These are phyloP conservation scores for Chaetomium sp. DNA, from an alignment of 2,329 filamentous ascomycete genomes.

Conservation along the genomic window DNA sequence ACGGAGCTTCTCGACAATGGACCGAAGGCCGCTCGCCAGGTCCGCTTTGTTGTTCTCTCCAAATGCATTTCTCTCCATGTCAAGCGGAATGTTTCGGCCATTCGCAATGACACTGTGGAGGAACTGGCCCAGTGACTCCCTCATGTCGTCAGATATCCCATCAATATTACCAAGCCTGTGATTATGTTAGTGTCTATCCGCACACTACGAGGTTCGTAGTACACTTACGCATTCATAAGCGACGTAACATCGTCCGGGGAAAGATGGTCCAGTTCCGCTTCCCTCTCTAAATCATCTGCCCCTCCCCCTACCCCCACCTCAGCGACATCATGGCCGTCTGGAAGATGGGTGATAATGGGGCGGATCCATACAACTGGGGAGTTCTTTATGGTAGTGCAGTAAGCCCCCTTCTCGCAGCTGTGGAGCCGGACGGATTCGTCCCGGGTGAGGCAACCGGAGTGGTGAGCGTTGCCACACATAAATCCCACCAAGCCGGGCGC, in stretches of 20 bases:
- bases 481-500: slow-evolving; percentile 66
- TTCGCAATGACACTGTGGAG: slow-evolving; percentile 16
- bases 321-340: slow-evolving; percentile 54
- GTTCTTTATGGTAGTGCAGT: slow-evolving; percentile 45
- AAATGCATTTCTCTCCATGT: slow-evolving; percentile 27
- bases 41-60: slow-evolving; percentile 27
- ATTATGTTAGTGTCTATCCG: no score
- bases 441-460: slow-evolving; percentile 65
- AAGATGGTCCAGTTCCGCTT: slow-evolving; percentile 58
- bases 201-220: not conserved
- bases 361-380: slow-evolving; percentile 64
- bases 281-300: slow-evolving; percentile 63
- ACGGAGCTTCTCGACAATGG: slow-evolving; percentile 23
- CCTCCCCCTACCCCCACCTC: slow-evolving; percentile 78
- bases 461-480: slow-evolving; percentile 62
- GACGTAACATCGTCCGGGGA: slow-evolving; percentile 19
- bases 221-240: slow-evolving; percentile 29
- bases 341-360: slow-evolving; percentile 64
- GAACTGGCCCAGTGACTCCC: slow-evolving; percentile 22
- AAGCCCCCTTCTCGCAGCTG: slow-evolving; percentile 72
- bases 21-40: slow-evolving; percentile 22
- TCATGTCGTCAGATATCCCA: slow-evolving; percentile 18
- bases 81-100: slow-evolving; percentile 31
- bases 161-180: slow-evolving; percentile 21
- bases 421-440: slow-evolving; percentile 62